Evolutionary conservation across 768 basidiomycete species (phyloP), one percentile per base, ranked within the genome.

Genomic region (Suillus americanus): DNA sequence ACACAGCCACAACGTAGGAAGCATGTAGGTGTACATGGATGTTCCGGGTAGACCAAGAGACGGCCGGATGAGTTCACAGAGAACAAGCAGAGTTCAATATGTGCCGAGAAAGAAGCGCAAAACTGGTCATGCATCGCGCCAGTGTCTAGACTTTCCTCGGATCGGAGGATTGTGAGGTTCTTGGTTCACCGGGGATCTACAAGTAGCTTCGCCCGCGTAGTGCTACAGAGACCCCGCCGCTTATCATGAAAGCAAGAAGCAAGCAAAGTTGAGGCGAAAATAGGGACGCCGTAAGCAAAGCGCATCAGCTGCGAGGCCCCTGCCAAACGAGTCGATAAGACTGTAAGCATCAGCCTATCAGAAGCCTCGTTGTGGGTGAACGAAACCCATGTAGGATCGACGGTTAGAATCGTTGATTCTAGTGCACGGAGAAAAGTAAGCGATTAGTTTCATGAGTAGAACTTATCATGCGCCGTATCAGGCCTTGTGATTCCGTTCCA

Each of bases 281-380:
- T 51, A 59, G 57, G 67, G 57, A 57, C 62, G 75, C 69, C 73
- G 73, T 69, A 74, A 72, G 40, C 35, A 63, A 66, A 72, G 74
- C 75, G 75, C 75, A 77, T 75, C 74, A 75, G 48, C 74, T 63
- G 74, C 75, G 68, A 72, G 75, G 65, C 65, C 61, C 56, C 33
- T 16, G 55, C 28, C 38, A 40, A 62, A 61, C 5, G 33, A 61
- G 25, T 59, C 25, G 57, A 59, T 59, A 59, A 59, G 57, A 59
- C 57, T 41, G 37, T 25, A 25, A 35, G 12, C 25, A 28, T 41
- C 28, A 59, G 57, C 57, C 56, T 38, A 59, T 41, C 57, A 28
- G 25, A 9, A 59, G 57, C 40, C 57, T 59, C 57, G 20, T 59
- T 41, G 38, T 41, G 56, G 28, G 20, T 54, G 57, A 30, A 41